These are phyloP conservation scores for Phytophthora sp. DNA, from an alignment of 352 stramenopile genomes.

Conservation along the genomic window DNA sequence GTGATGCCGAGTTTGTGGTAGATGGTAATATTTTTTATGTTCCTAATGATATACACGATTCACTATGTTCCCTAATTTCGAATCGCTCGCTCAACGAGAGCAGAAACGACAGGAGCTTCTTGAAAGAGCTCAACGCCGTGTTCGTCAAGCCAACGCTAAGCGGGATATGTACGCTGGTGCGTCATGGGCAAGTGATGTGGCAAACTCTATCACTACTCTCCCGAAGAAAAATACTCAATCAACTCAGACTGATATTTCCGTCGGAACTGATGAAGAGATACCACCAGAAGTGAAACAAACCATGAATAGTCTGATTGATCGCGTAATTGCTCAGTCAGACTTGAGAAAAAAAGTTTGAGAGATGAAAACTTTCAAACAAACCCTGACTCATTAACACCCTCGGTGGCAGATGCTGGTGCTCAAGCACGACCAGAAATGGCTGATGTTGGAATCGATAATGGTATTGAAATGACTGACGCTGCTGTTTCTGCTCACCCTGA, in stretches of 20 bases:
- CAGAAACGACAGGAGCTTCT: slow-evolving; percentile 11
- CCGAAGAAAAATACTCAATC: slow-evolving; percentile 5
- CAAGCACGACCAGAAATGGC: not conserved
- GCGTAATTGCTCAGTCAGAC: not conserved
- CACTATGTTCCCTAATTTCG: not conserved
- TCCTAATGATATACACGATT: not conserved
- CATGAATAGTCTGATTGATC: not conserved
- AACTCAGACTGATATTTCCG: slow-evolving; percentile 14
- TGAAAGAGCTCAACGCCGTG: slow-evolving; percentile 3
- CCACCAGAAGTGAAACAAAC: not conserved
- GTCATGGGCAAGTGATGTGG: slow-evolving; percentile 7
- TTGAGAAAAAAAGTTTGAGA: slow-evolving; percentile 17
- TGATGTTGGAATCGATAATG: not conserved
- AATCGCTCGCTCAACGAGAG: not conserved
- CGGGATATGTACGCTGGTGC: no score
- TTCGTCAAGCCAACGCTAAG: no score
- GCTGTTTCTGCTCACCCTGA: not conserved
- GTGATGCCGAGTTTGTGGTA: no score
- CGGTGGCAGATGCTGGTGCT: not conserved
- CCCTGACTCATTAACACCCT: slow-evolving; percentile 1
- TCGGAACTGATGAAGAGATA: not conserved
- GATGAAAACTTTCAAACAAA: slow-evolving; percentile 1
- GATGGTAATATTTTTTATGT: not conserved
- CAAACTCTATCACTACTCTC: not conserved
- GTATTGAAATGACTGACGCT: not conserved